Base-by-base conservation (phyloP, 805 yeast species). In the Starmerella geochares region DNA sequence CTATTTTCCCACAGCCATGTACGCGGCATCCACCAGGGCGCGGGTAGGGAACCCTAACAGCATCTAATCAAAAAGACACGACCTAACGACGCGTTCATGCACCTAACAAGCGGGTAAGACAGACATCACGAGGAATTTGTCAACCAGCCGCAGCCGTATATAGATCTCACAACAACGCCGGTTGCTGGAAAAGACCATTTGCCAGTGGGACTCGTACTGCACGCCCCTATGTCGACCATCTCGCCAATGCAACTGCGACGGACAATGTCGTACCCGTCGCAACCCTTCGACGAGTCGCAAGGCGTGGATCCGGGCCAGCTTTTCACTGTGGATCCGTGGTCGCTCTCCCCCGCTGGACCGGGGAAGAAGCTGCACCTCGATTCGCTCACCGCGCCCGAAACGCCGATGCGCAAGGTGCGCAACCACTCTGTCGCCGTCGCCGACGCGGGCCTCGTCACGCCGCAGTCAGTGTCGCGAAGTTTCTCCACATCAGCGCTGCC, bases 401-500 rank as follows among this genome's bases (percentile, higher is more conserved):
- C 58, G 23, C 58, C 58, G 23, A 20, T 54, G 44, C 48, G 58
- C 20, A 41, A 46, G 17, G 46, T 16, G 20, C 47, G 53, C 8
- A 52, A 50, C 39, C 51, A 49, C 16, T 52, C 55, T 11, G 10
- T 47, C 17, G 37, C 51, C 9, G 11, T 27, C 9, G 28, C 37
- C n/a, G 17, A 33, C 40, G n/a, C 52, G 13, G 52, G 48, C 3
- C 37, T 52, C 11, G 47, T 54, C 23, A 54, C 57, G 17, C 57
- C 57, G 33, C 55, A 52, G 43, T 43, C 50, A 5, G 52, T 39
- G 23, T 16, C 31, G 36, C 53, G 55, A 20, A 54, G 57, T 43
- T 54, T 47, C 41, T 54, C 58, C 24, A 40, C 39, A 28, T 28
- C 50, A 17, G 40, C 53, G 27, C 37, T 54, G 42, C 46, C 50